Evolutionary conservation across 2,329 filamentous ascomycete species (phyloP), one percentile per base, ranked within the genome.

Genomic region (Fusarium staphyleae): DNA sequence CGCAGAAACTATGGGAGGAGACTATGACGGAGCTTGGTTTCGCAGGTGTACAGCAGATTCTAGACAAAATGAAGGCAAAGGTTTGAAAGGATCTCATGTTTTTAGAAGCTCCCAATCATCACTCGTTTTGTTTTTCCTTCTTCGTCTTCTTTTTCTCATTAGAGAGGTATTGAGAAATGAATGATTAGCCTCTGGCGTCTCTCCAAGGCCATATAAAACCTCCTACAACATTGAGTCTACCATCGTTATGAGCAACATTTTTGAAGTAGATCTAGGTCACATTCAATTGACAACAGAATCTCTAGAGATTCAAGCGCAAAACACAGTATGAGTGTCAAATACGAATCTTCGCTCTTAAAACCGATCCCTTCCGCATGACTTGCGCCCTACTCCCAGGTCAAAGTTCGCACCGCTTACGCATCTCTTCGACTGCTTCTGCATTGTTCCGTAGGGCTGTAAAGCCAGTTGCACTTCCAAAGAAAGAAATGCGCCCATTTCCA

Each of bases 1-100:
- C 15, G 3, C 18, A 35, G 32, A 24, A 35, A 11, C 8, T 44
- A 5, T 55, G 51, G 41, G 33, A 57, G 4, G 41, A 48, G 24
- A 47, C 34, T 1, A 16, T 48, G 9, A 15, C 18, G 4, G 39
- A 47, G 29, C 35, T 48, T 19, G 6, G 14, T 3, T 37, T 55
- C 18, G 33, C n/a, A 5, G 34, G 28, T 9, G 46, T 30, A 13
- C 41, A 35, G 14, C 28, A 28, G 26, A 35, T 43, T 34, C 13
- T 51, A 7, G 11, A 35, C 22, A 19, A 41, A 18, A 42, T 42
- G 24, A 42, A 42, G 15, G 9, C 15, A 11, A 14, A 13, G 24
- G 39, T 5, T 13, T 42, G 16, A 29, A 18, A 19, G 3, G n/a
- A n/a, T n/a, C n/a, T n/a, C n/a, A n/a, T n/a, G n/a, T n/a, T n/a